A percentile compares a stretch with the other conserved stretches of the same genome.
Evolutionary conservation across 2,329 filamentous ascomycete genomes (phyloP).

Genomic region (Anthostomella pinea): DNA sequence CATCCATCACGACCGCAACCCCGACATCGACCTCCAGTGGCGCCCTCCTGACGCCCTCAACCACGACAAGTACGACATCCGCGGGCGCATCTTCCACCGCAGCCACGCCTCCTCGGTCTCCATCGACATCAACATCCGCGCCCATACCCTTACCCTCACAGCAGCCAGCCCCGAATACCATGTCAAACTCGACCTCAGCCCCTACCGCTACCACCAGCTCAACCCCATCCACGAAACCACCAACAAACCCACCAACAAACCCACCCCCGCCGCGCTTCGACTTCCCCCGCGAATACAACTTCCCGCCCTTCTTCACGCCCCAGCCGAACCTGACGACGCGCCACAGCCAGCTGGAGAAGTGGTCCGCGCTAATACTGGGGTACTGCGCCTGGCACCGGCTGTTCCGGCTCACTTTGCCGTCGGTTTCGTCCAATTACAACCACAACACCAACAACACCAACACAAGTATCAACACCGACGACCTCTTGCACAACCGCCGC

Average conservation of each 20-base stretch:
- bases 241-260: conserved; percentile 1
- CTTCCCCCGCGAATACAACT: conserved; percentile 67
- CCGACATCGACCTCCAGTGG: not conserved
- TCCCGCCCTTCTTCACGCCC: conserved; percentile 82
- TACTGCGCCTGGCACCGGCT: conserved; percentile 79
- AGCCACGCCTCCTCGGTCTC: no score
- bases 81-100: no score
- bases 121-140: not conserved
- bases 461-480: conserved; percentile 31
- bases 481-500: conserved; percentile 56
- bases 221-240: conserved; percentile 2
- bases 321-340: conserved; percentile 73
- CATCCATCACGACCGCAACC: conserved; percentile 6
- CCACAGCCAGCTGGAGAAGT: conserved; percentile 76
- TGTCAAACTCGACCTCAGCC: conserved; percentile 2
- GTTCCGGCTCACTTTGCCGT: conserved; percentile 69
- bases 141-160: not conserved
- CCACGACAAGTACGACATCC: conserved; percentile 1
- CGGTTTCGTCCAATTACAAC: conserved; percentile 27
- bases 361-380: conserved; percentile 78
- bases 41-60: not conserved
- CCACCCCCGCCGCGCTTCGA: conserved; percentile 36
- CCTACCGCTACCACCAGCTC: conserved; percentile 3
- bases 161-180: conserved; percentile 1
- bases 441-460: conserved; percentile 37